Percentiles rank a stretch among this genome's conserved stretches.
These are phyloP conservation scores for Macrotyloma uniflorum DNA, from an alignment of 306 rosid genomes.

Conservation along the genomic window DNA sequence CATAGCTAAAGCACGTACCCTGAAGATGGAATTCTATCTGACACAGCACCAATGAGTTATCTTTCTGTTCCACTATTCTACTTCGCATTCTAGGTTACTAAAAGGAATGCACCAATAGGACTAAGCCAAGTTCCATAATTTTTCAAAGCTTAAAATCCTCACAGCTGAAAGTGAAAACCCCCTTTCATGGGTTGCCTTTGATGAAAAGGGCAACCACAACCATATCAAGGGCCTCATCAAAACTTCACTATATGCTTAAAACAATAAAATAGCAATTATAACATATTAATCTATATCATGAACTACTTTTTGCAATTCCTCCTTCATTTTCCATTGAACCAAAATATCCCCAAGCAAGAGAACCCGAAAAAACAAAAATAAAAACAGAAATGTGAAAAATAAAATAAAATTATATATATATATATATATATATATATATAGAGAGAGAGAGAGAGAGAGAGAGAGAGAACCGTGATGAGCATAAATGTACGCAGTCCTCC, in stretches of 20 bases:
- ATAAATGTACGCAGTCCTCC: conserved; percentile 87
- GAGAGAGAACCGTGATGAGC: conserved; percentile 82
- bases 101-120: not conserved
- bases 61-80: not conserved
- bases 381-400: not conserved
- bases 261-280: not conserved
- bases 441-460: no score
- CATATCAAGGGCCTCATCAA: not conserved
- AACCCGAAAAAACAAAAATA: not conserved
- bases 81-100: not conserved
- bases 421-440: no score
- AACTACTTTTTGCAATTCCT: not conserved
- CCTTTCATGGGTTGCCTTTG: not conserved
- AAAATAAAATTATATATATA: no score
- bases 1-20: not conserved
- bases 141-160: not conserved
- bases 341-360: not conserved
- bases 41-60: not conserved
- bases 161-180: not conserved
- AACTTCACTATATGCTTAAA: not conserved
- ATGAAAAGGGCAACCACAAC: not conserved
- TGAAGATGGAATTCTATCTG: not conserved
- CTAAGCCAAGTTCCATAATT: not conserved
- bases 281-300: not conserved
- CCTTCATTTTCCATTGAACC: not conserved